Base-by-base conservation (phyloP, 2,329 filamentous ascomycete species). In the Aspergillus nomiae region DNA sequence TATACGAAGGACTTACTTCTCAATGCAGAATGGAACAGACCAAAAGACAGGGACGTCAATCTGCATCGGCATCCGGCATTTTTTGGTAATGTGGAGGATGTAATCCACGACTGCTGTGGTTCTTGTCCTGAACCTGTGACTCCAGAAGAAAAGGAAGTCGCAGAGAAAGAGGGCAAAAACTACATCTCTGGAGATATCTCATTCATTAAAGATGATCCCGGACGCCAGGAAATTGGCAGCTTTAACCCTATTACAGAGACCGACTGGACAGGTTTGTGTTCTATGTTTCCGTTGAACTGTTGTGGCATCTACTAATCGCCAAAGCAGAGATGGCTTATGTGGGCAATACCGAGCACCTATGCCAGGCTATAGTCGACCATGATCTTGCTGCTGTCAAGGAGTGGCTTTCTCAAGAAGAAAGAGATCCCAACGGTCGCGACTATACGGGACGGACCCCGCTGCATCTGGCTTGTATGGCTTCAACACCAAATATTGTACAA, bases 61-160 rank as follows among this genome's bases (percentile, higher is more conserved):
- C 82, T 96, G 6, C 92, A 96, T 77, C 87, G 92, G 2, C 92
- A 96, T 70, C 92, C 92, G 3, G 91, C 90, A 14, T 96, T 96
- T 75, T 94, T 96, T 70, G 92, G 92, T 0, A 85, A 87, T 34
- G 87, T 90, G 6, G 82, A 89, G 61, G 90, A 95, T 76, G 86
- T 95, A 9, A 85, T 94, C 59, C 81, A 87, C 34, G 92, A 96
- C 73, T 96, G 92, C 75, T 96, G 92, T 73, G 92, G 91, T 12
- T 88, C 81, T 67, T 96, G 92, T 67, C 92, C 92, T 0, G 77
- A 84, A 53, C 87, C 92, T 0, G 75, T 82, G 5, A 94, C 90
- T 0, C 81, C 87, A 0, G 89, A 94, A 68, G 92, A 96, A 68
- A 83, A 88, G 36, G 87, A 92, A 63, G 76, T 91, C 2, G 86